Conservation (phyloP, 805 yeast genomes). For the Geotrichum ghanense region DNA sequence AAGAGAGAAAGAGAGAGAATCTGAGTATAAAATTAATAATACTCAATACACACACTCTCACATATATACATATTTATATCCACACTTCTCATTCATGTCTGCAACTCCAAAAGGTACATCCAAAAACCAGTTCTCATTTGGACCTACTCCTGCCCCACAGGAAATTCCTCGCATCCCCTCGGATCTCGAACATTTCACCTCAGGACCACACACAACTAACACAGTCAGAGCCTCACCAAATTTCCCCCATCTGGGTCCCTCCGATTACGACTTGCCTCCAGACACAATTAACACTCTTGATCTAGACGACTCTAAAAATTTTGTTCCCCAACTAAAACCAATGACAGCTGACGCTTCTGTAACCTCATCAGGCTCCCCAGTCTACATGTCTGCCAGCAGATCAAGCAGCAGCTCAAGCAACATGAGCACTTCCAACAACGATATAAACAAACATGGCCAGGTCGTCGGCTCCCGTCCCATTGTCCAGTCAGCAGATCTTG, state of each 20-base stretch:
- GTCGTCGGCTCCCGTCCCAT: conserved; percentile 11
- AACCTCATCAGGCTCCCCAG: not conserved
- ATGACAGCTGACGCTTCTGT: not conserved
- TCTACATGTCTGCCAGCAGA: not conserved
- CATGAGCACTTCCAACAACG: conserved; percentile 4
- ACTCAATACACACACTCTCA: too few relatives aligned
- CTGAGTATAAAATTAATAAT: too few relatives aligned
- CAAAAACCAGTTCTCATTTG: too few relatives aligned
- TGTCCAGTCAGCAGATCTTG: conserved; percentile 77
- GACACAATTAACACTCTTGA: not conserved
- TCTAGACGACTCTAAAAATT: not conserved
- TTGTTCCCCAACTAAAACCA: not conserved
- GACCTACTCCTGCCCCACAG: conserved; percentile 6
- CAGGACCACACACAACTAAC: not conserved
- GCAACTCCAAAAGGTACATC: too few relatives aligned
- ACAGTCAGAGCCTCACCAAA: not conserved
- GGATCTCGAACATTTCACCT: conserved; percentile 5
- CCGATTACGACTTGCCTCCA: conserved; percentile 2
- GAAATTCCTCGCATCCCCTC: conserved; percentile 11
- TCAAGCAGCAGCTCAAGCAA: conserved; percentile 7
- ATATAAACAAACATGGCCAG: conserved; percentile 5
- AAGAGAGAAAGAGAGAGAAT: too few relatives aligned
- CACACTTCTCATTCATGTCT: too few relatives aligned
- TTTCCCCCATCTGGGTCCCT: not conserved
- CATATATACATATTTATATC: too few relatives aligned